These are phyloP conservation scores for Uronychia binucleata DNA, from an alignment of 73 alveolate genomes.

Conservation along the genomic window DNA sequence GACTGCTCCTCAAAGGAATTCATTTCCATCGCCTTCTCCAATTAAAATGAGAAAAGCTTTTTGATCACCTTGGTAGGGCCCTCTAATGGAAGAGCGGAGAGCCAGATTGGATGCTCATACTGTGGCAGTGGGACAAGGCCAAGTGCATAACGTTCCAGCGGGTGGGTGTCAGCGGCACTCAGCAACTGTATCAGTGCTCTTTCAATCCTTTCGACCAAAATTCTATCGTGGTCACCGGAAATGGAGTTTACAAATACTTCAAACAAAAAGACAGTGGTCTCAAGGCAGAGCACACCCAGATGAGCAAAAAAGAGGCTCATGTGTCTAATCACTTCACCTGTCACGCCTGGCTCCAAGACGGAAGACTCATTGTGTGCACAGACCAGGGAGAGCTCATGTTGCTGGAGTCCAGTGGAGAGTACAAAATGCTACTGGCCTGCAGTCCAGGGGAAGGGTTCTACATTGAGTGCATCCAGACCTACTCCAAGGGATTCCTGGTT, in stretches of 20 bases:
- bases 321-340: slow-evolving; percentile 72
- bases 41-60: slow-evolving; percentile 66
- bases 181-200: slow-evolving; percentile 68
- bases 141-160: slow-evolving; percentile 43
- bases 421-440: slow-evolving; percentile 64
- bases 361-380: slow-evolving; percentile 87
- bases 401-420: slow-evolving; percentile 84
- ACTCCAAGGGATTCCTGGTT: slow-evolving; percentile 67
- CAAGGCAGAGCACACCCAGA: slow-evolving; percentile 61
- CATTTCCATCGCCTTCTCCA: slow-evolving; percentile 81
- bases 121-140: slow-evolving; percentile 90
- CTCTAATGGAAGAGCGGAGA: too few relatives aligned
- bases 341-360: slow-evolving; percentile 87
- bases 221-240: slow-evolving; percentile 71
- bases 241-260: slow-evolving; percentile 72
- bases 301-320: slow-evolving; percentile 64
- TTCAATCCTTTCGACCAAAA: slow-evolving; percentile 63
- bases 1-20: slow-evolving; percentile 65
- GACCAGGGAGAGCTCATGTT: slow-evolving; percentile 87
- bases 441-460: slow-evolving; percentile 74
- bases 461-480: slow-evolving; percentile 52
- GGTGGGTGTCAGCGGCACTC: slow-evolving; percentile 55
- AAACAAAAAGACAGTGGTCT: slow-evolving; percentile 67
- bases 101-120: slow-evolving; percentile 82
- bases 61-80: slow-evolving; percentile 77